Percentiles rank a stretch among this genome's conserved stretches.
Conservation (phyloP, 768 basidiomycete genomes). For the Russula sp. region DNA sequence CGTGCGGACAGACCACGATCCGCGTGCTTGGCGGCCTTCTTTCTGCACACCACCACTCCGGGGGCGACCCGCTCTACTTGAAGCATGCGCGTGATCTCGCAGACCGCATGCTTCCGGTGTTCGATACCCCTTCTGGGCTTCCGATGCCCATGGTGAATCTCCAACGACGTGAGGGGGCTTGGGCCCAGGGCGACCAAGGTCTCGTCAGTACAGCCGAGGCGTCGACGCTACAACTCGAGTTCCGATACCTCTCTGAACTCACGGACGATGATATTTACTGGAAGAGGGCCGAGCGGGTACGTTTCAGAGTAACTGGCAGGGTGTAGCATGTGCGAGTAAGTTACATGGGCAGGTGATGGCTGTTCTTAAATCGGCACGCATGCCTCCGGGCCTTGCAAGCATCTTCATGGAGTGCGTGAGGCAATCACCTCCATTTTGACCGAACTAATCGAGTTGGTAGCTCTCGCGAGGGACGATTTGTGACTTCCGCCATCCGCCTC, state of each 20-base stretch:
- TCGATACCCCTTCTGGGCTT: slow-evolving; percentile 74
- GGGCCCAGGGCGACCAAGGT: slow-evolving; percentile 50
- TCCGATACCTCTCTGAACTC: slow-evolving; percentile 76
- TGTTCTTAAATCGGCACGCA: slow-evolving; percentile 52
- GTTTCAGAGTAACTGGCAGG: background rate
- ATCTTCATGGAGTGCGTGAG: slow-evolving; percentile 68
- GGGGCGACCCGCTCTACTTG: slow-evolving; percentile 59
- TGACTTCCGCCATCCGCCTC: slow-evolving; percentile 71
- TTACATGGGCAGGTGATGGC: slow-evolving; percentile 48
- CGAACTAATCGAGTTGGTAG: slow-evolving; percentile 28
- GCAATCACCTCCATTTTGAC: background rate
- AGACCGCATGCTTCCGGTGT: slow-evolving; percentile 76
- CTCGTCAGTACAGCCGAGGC: slow-evolving; percentile 78
- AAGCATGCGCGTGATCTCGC: slow-evolving; percentile 76
- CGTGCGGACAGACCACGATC: slow-evolving; percentile 66
- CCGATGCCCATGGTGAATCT: slow-evolving; percentile 80
- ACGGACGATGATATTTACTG: slow-evolving; percentile 77
- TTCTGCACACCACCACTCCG: slow-evolving; percentile 75
- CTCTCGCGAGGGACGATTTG: slow-evolving; percentile 43
- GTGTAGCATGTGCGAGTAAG: background rate
- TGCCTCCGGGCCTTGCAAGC: slow-evolving; percentile 70
- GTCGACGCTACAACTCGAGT: slow-evolving; percentile 85
- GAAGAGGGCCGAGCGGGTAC: slow-evolving; percentile 68
- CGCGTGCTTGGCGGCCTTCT: slow-evolving; percentile 87
- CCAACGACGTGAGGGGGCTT: slow-evolving; percentile 47